phyloP scores from a whole-genome alignment of 192 early-diverging fungal species.

The Powellomyces hirtus region DNA sequence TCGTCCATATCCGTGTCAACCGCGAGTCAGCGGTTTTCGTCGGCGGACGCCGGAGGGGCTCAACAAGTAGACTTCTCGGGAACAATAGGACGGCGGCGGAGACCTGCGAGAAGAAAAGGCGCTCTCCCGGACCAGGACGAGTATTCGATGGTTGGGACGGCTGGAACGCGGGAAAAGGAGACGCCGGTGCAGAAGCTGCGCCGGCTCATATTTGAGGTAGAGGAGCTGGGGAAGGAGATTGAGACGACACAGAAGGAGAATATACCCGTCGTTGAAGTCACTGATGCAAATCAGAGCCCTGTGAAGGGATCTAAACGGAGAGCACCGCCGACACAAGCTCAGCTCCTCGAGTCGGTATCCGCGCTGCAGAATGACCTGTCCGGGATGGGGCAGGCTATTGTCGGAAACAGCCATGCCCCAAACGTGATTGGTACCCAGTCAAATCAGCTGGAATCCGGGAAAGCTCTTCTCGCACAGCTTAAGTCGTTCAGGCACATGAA shows the following conservation, averaged over 20 bases:
- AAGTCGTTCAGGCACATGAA: conserved; percentile 3
- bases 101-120: conserved; percentile 32
- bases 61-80: conserved; percentile 56
- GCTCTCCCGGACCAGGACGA: conserved; percentile 18
- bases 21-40: conserved; percentile 54
- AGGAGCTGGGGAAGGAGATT: conserved; percentile 73
- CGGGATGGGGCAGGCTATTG: neutral
- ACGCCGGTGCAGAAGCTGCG: conserved; percentile 72
- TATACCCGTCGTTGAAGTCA: neutral
- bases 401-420: neutral
- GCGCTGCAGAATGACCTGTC: conserved; percentile 22
- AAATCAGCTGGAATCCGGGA: conserved; percentile 23
- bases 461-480: conserved; percentile 28
- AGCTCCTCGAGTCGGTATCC: conserved; percentile 27
- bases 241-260: conserved; percentile 4
- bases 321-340: neutral
- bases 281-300: neutral
- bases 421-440: neutral
- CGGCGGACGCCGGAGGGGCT: conserved; percentile 28
- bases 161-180: conserved; percentile 63
- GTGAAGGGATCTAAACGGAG: neutral
- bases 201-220: conserved; percentile 77
- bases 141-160: conserved; percentile 30
- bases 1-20: conserved; percentile 53
- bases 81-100: conserved; percentile 49